Evolutionary conservation across 805 yeast species (phyloP).

Genomic region (Myxozyma vanderwaltii): DNA sequence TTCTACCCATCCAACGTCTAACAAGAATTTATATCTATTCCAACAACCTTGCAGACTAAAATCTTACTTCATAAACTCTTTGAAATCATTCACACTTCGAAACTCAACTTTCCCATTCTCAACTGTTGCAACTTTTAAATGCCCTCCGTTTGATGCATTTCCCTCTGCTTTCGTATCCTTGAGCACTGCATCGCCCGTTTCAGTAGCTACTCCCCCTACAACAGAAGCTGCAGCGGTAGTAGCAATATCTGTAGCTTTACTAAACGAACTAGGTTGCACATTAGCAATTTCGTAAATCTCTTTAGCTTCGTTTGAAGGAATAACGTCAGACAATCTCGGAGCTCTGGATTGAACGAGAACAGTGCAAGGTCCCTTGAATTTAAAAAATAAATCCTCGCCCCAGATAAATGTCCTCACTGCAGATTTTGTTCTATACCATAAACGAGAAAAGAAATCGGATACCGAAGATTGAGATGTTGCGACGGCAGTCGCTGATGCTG

Average conservation of each 20-base stretch:
- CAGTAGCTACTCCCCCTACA: not conserved
- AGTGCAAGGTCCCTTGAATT: slow-evolving; percentile 40
- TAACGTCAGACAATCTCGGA: slow-evolving; percentile 34
- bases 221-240: not conserved
- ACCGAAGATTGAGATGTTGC: not conserved
- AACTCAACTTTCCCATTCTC: slow-evolving; percentile 39
- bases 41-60: no score
- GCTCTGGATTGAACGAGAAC: slow-evolving; percentile 39
- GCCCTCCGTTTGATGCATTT: slow-evolving; percentile 36
- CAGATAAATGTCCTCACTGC: slow-evolving; percentile 34
- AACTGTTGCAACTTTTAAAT: slow-evolving; percentile 40
- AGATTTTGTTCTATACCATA: slow-evolving; percentile 18
- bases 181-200: not conserved
- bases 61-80: slow-evolving; percentile 28
- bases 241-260: not conserved
- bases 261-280: slow-evolving; percentile 18
- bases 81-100: slow-evolving; percentile 36
- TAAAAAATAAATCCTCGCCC: slow-evolving; percentile 37
- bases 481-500: no score
- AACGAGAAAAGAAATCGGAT: slow-evolving; percentile 13
- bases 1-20: no score
- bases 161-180: slow-evolving; percentile 8
- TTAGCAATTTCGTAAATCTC: slow-evolving; percentile 24
- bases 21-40: no score
- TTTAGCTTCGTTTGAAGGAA: slow-evolving; percentile 35